Conservation (phyloP, 1,139 yeast species). For the Blastobotrys persicus region DNA sequence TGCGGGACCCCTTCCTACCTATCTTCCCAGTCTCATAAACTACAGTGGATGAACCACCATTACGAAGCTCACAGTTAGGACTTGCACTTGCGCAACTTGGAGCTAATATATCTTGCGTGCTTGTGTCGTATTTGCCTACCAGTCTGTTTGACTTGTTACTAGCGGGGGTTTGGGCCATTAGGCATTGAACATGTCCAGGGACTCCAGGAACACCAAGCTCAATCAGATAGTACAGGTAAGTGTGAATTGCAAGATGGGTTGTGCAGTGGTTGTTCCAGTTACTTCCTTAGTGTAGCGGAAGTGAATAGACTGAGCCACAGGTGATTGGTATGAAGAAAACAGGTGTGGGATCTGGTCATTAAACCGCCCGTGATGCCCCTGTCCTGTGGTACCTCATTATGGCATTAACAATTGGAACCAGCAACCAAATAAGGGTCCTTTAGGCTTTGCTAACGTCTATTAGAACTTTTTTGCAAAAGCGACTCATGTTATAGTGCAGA, state of each 20-base stretch:
- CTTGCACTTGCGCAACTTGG: background rate
- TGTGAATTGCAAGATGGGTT: background rate
- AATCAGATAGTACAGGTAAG: slow-evolving; percentile 41
- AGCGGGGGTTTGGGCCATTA: background rate
- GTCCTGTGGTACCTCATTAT: too few relatives aligned
- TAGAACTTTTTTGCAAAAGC: slow-evolving; percentile 70
- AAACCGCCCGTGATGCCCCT: too few relatives aligned
- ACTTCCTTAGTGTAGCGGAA: too few relatives aligned
- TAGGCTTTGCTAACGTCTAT: too few relatives aligned
- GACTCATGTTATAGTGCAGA: slow-evolving; percentile 56
- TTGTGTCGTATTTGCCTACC: background rate
- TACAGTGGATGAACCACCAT: background rate
- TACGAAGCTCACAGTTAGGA: background rate
- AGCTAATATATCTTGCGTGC: background rate
- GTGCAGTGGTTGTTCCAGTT: slow-evolving; percentile 14
- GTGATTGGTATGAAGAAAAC: too few relatives aligned
- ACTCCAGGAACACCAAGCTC: slow-evolving; percentile 31
- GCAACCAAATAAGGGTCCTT: too few relatives aligned
- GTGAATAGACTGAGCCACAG: too few relatives aligned
- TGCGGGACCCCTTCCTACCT: too few relatives aligned
- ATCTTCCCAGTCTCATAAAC: background rate
- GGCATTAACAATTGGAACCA: too few relatives aligned
- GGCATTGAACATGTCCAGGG: slow-evolving; percentile 1
- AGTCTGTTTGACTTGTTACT: background rate
- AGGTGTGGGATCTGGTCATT: too few relatives aligned